Conservation (phyloP, 495 filamentous ascomycete species). For the Hyaloscypha variabilis region DNA sequence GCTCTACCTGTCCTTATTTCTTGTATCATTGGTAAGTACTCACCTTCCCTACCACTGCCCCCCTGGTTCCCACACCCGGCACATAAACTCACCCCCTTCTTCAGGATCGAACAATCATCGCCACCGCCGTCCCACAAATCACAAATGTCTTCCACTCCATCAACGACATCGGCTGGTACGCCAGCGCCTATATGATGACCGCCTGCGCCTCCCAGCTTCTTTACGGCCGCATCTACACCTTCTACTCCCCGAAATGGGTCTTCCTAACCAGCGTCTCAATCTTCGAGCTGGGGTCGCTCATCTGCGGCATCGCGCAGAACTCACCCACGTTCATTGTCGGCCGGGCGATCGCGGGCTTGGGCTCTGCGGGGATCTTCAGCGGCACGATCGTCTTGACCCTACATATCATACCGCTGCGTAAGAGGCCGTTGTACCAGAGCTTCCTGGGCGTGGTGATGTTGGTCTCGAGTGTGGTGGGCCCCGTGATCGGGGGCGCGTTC, state of each 20-base stretch:
- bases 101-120: conserved; percentile 45
- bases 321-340: conserved; percentile 43
- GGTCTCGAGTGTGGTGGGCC: conserved; percentile 41
- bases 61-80: neutral
- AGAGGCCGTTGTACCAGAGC: conserved; percentile 47
- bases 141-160: conserved; percentile 46
- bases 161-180: conserved; percentile 56
- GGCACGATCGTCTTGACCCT: conserved; percentile 46
- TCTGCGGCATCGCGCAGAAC: conserved; percentile 48
- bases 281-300: conserved; percentile 50
- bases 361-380: conserved; percentile 43
- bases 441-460: conserved; percentile 40
- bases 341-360: conserved; percentile 56
- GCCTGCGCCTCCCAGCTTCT: conserved; percentile 42
- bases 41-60: neutral
- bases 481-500: conserved; percentile 63
- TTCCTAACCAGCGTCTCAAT: conserved; percentile 34
- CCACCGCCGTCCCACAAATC: conserved; percentile 54
- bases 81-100: neutral
- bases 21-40: conserved; percentile 16
- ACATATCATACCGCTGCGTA: conserved; percentile 41
- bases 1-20: conserved; percentile 5
- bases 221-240: conserved; percentile 30
- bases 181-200: conserved; percentile 54
- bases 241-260: conserved; percentile 43